Conservation (phyloP, 257 asterid species). For the Solanum neorickii region DNA sequence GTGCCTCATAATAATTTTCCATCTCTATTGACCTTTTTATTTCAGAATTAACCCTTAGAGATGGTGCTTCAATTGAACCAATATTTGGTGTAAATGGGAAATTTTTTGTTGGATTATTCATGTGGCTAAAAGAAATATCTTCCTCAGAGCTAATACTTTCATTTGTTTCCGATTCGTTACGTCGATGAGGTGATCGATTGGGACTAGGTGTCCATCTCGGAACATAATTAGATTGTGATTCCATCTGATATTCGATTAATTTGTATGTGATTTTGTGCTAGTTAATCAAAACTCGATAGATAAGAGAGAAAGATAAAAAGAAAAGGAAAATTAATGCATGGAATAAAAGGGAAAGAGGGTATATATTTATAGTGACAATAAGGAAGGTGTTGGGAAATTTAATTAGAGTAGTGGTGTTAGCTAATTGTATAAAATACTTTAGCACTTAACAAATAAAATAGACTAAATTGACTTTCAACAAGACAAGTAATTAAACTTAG, state of each 20-base stretch:
- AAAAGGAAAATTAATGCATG: not conserved
- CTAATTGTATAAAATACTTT: no score
- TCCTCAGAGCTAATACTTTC: not conserved
- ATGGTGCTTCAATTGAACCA: conserved; percentile 1
- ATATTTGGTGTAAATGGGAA: conserved; percentile 15
- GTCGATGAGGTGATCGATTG: not conserved
- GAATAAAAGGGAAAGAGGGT: not conserved
- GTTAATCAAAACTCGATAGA: not conserved
- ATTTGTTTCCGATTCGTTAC: not conserved
- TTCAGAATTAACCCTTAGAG: conserved; percentile 6
- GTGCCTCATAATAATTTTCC: not conserved
- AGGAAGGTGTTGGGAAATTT: not conserved
- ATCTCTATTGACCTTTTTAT: not conserved
- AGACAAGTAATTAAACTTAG: not conserved
- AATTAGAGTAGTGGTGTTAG: no score
- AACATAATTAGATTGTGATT: not conserved
- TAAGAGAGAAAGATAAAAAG: not conserved
- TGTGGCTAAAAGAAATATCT: not conserved
- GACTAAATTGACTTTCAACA: not conserved
- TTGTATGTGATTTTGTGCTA: not conserved
- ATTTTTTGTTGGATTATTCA: not conserved
- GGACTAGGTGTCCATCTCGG: conserved; percentile 22
- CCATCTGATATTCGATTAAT: not conserved
- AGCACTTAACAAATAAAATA: not conserved
- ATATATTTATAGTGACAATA: not conserved